Conservation (phyloP, 1,284 basidiomycete species). For the Sporisorium sorghi region DNA sequence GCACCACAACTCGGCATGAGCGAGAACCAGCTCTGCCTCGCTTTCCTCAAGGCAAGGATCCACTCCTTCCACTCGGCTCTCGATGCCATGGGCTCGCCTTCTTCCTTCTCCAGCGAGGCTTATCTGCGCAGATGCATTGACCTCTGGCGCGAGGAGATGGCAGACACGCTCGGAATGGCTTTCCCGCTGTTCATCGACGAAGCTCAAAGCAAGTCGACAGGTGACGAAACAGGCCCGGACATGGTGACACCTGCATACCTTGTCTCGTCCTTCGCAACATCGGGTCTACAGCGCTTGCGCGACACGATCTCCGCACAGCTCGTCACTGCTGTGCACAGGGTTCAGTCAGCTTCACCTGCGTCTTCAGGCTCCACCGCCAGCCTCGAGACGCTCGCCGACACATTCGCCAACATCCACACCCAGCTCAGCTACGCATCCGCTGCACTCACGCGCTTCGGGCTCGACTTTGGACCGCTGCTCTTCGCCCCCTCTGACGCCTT, state of each 20-base stretch:
- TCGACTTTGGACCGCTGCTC: slow-evolving; percentile 45
- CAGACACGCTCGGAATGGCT: slow-evolving; percentile 90
- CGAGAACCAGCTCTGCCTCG: slow-evolving; percentile 77
- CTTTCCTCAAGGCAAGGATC: slow-evolving; percentile 77
- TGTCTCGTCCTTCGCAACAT: slow-evolving; percentile 35
- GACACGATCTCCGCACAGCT: slow-evolving; percentile 23
- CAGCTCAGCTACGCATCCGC: slow-evolving; percentile 48
- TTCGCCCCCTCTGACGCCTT: slow-evolving; percentile 1
- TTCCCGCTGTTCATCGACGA: slow-evolving; percentile 87
- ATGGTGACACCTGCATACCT: slow-evolving; percentile 37
- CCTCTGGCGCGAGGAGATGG: slow-evolving; percentile 88
- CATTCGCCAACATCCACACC: slow-evolving; percentile 33
- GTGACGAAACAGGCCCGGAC: neutral
- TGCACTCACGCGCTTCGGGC: slow-evolving; percentile 36
- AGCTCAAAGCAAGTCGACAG: neutral
- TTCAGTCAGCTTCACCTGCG: neutral
- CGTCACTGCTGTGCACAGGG: neutral
- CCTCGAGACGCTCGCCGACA: slow-evolving; percentile 31
- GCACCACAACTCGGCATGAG: slow-evolving; percentile 69
- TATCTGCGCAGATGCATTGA: slow-evolving; percentile 79
- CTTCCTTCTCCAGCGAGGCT: slow-evolving; percentile 27
- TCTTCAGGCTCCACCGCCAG: slow-evolving; percentile 3
- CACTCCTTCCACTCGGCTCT: slow-evolving; percentile 73
- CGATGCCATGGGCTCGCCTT: slow-evolving; percentile 54
- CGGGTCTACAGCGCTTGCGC: slow-evolving; percentile 27